Evolutionary conservation across 345 rosid species (phyloP).

Genomic region (Euclidium syriacum): DNA sequence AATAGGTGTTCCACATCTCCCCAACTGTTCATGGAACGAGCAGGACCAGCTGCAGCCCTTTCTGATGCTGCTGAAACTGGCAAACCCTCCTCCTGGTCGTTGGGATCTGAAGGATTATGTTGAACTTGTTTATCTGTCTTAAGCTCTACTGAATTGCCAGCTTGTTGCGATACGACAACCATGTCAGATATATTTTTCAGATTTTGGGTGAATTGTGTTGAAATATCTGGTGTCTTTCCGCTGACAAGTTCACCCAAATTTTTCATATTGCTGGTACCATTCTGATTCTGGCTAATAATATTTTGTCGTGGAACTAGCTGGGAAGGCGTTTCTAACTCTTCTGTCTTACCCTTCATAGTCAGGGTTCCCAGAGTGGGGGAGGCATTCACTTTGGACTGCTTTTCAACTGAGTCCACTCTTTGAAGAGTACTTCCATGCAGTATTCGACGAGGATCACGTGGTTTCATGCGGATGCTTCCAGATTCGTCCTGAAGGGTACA

Average conservation of each 20-base stretch:
- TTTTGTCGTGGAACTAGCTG: conserved; percentile 30
- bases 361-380: conserved; percentile 24
- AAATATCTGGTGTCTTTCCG: conserved; percentile 46
- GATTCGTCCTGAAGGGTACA: conserved; percentile 52
- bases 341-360: conserved; percentile 37
- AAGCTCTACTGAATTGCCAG: conserved; percentile 34
- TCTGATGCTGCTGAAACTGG: conserved; percentile 33
- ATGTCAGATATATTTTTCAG: conserved; percentile 59
- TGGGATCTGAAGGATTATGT: conserved; percentile 28
- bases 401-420: conserved; percentile 45
- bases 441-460: conserved; percentile 95
- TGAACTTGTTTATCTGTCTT: conserved; percentile 38
- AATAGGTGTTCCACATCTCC: conserved; percentile 88
- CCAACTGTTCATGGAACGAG: conserved; percentile 59
- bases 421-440: conserved; percentile 57
- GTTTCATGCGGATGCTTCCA: conserved; percentile 83
- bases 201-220: conserved; percentile 60
- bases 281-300: conserved; percentile 14
- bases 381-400: conserved; percentile 46
- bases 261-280: conserved; percentile 15
- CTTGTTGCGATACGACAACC: conserved; percentile 52
- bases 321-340: conserved; percentile 34
- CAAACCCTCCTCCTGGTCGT: conserved; percentile 30
- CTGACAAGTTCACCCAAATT: conserved; percentile 12
- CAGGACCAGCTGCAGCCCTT: conserved; percentile 36